Evolutionary conservation across 495 filamentous ascomycete genomes (phyloP).

Genomic region (Aspergillus campestris): DNA sequence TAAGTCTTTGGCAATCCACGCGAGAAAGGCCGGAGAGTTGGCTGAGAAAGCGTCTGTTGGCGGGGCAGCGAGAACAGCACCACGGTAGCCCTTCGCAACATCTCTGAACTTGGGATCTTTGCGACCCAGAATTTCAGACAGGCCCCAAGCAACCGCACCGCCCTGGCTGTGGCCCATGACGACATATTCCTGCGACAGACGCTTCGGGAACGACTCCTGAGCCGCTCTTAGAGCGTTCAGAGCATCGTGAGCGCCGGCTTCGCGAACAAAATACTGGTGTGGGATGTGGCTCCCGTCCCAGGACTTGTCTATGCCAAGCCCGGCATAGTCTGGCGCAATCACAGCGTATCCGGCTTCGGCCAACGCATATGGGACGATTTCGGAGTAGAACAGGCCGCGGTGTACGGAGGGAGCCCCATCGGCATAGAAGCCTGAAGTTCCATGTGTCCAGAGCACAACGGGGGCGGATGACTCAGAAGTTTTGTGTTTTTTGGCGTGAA

Average conservation of each 20-base stretch:
- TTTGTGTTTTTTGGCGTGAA: conserved; percentile 2
- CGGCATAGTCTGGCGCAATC: conserved; percentile 49
- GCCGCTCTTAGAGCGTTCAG: conserved; percentile 37
- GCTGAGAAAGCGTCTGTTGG: conserved; percentile 20
- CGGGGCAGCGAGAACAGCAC: conserved; percentile 31
- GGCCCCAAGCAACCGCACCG: conserved; percentile 37
- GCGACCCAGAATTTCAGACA: conserved; percentile 24
- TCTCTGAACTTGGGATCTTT: conserved; percentile 16
- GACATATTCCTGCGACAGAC: conserved; percentile 28
- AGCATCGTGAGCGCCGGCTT: conserved; percentile 32
- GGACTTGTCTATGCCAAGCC: conserved; percentile 37
- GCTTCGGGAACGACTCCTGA: conserved; percentile 26
- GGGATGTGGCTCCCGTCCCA: conserved; percentile 24
- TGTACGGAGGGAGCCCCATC: conserved; percentile 37
- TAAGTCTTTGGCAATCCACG: conserved; percentile 13
- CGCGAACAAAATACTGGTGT: conserved; percentile 33
- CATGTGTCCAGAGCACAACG: conserved; percentile 45
- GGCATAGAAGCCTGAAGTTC: conserved; percentile 39
- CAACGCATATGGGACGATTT: conserved; percentile 34
- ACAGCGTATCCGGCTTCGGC: conserved; percentile 45
- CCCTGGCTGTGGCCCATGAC: conserved; percentile 43
- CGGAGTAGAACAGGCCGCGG: conserved; percentile 38
- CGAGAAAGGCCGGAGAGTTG: conserved; percentile 13
- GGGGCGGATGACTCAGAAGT: conserved; percentile 15
- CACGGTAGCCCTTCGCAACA: conserved; percentile 29